Evolutionary conservation across 352 stramenopile species (phyloP).

Genomic region (Phytophthora pisi): DNA sequence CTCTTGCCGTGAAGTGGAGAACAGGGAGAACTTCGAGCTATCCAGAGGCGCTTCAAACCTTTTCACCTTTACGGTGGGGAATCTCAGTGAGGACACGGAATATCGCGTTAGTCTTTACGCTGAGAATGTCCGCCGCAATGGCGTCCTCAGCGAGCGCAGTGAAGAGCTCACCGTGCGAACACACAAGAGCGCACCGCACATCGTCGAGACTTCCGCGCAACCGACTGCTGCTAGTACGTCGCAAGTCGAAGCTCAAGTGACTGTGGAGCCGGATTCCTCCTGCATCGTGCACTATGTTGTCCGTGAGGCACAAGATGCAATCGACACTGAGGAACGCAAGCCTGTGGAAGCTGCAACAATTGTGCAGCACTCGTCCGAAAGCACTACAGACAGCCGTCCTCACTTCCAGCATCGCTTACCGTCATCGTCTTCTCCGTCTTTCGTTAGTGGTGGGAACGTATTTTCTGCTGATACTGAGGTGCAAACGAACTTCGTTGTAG

Average conservation of each 20-base stretch:
- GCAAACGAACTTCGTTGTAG: conserved; percentile 26
- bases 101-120: conserved; percentile 58
- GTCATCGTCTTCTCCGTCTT: conserved; percentile 17
- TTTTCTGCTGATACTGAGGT: conserved; percentile 11
- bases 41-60: conserved; percentile 19
- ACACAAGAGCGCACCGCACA: conserved; percentile 43
- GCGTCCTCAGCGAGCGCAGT: conserved; percentile 51
- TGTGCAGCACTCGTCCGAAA: conserved; percentile 22
- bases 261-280: conserved; percentile 26
- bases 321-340: conserved; percentile 9
- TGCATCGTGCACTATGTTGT: conserved; percentile 61
- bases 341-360: conserved; percentile 22
- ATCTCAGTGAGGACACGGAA: conserved; percentile 59
- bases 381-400: conserved; percentile 2
- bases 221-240: conserved; percentile 46
- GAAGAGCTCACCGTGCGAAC: conserved; percentile 38
- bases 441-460: conserved; percentile 19
- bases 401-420: conserved; percentile 30
- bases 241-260: conserved; percentile 29
- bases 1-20: conserved; percentile 41
- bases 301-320: conserved; percentile 12
- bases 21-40: conserved; percentile 31
- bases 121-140: conserved; percentile 60
- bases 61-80: conserved; percentile 51
- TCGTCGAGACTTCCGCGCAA: conserved; percentile 23